Evolutionary conservation across 2,329 filamentous ascomycete species (phyloP), one percentile per base, ranked within the genome.

Genomic region (Xylariaceae sp.): DNA sequence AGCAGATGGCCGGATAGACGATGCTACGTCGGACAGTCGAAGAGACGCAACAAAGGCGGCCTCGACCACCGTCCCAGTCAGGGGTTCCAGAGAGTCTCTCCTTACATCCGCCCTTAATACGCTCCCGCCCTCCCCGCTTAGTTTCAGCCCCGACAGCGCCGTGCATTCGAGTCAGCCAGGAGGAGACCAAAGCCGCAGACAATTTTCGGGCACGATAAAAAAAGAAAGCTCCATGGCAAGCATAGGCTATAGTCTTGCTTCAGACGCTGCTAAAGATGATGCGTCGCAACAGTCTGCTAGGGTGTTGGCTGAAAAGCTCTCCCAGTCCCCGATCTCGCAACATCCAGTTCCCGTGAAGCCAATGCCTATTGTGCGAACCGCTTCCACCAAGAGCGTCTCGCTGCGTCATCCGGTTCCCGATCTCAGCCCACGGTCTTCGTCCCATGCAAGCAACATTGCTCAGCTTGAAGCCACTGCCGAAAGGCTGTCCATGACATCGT

Each of bases 401-500:
- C 73, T 85, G 51, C 76, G 77, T 63, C 85, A 88, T 69, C 85
- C 85, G 35, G 79, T 80, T 1, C 85, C 87, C 56, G 86, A 88
- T 69, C 75, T 83, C 53, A 83, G 83, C 69, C 79, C 80, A 54
- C 79, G 85, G 58, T 82, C 86, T 59, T 84, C 82, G 30, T 83
- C 83, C 37, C 86, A 84, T 70, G 75, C 81, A 15, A 81, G 80
- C 70, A 91, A 88, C 75, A 86, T 92, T 63, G 85, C 87, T 65
- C 83, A 86, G 53, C 82, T 92, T 63, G 89, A 93, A 73, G 86
- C 88, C 65, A 87, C 85, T 9, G 89, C 89, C 53, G 88, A 92
- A 73, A 82, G 85, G 64, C 78, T 92, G 72, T 89, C 87, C 66
- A 82, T 83, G 76, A 87, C 85, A 58, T 89, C 86, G 63, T 90